These are phyloP conservation scores for Solanum etuberosum DNA, from an alignment of 257 asterid species.

Conservation along the genomic window DNA sequence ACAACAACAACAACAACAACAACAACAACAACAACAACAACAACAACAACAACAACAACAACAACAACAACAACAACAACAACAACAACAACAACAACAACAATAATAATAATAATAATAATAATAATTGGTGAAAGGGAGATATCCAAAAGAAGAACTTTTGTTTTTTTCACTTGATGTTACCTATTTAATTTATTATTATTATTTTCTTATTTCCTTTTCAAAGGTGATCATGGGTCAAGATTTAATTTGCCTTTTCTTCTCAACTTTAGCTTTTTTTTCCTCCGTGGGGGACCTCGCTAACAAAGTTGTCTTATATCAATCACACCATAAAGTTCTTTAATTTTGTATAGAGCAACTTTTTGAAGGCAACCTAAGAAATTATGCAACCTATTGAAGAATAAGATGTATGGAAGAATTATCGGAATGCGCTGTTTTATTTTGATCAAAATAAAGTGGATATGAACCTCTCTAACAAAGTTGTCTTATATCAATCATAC, in stretches of 20 bases:
- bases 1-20: too few relatives aligned
- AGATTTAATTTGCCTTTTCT: constrained; percentile 7
- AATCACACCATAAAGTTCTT: neutral
- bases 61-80: too few relatives aligned
- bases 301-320: constrained; percentile 7
- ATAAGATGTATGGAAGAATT: neutral
- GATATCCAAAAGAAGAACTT: constrained; percentile 1
- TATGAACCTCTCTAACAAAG: too few relatives aligned
- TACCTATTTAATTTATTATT: neutral
- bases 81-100: too few relatives aligned
- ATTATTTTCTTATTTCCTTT: neutral
- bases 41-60: too few relatives aligned
- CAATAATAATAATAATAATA: too few relatives aligned
- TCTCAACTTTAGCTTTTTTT: neutral
- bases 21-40: too few relatives aligned
- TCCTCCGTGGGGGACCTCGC: neutral
- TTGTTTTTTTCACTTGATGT: neutral
- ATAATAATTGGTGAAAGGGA: neutral
- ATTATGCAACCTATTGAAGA: neutral
- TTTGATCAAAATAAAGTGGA: too few relatives aligned
- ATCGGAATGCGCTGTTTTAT: neutral
- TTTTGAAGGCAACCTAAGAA: neutral
- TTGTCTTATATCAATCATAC: too few relatives aligned
- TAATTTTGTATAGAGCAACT: neutral
- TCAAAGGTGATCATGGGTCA: constrained; percentile 9